A percentile compares a stretch with the other conserved stretches of the same genome.
Evolutionary conservation across 768 basidiomycete genomes (phyloP).

Genomic region (Phlebiopsis gigantea): DNA sequence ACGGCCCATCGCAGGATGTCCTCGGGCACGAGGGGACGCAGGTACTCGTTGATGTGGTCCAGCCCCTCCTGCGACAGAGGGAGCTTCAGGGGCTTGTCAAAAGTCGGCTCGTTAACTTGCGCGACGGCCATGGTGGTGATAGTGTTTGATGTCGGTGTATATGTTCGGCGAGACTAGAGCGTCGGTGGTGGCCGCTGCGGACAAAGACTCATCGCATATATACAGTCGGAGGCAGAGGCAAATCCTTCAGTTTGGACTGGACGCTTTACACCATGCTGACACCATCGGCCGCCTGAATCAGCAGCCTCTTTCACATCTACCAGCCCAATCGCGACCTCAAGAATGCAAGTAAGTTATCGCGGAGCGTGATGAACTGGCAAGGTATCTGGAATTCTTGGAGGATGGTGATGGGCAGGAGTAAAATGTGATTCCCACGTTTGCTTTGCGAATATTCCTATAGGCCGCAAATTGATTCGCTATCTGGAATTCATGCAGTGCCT

Average conservation of each 20-base stretch:
- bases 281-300: constrained; percentile 14
- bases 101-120: constrained; percentile 17
- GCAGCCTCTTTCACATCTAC: neutral
- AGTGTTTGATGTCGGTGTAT: neutral
- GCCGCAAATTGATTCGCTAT: neutral
- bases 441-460: neutral
- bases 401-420: constrained; percentile 2
- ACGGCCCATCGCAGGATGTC: constrained; percentile 86
- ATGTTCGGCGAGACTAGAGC: neutral
- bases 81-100: constrained; percentile 43
- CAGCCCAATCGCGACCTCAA: constrained; percentile 1
- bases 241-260: constrained; percentile 3
- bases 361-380: neutral
- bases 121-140: constrained; percentile 1
- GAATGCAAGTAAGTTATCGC: neutral
- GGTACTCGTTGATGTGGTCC: constrained; percentile 64
- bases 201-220: constrained; percentile 1
- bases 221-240: constrained; percentile 1
- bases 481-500: neutral
- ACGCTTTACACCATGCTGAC: constrained; percentile 12
- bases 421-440: constrained; percentile 1
- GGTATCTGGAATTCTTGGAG: constrained; percentile 7
- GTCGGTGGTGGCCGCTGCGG: neutral
- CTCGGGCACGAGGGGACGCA: constrained; percentile 68
- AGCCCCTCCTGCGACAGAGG: constrained; percentile 59